Evolutionary conservation across 2,329 filamentous ascomycete genomes (phyloP).

Genomic region (Eutypa lata): DNA sequence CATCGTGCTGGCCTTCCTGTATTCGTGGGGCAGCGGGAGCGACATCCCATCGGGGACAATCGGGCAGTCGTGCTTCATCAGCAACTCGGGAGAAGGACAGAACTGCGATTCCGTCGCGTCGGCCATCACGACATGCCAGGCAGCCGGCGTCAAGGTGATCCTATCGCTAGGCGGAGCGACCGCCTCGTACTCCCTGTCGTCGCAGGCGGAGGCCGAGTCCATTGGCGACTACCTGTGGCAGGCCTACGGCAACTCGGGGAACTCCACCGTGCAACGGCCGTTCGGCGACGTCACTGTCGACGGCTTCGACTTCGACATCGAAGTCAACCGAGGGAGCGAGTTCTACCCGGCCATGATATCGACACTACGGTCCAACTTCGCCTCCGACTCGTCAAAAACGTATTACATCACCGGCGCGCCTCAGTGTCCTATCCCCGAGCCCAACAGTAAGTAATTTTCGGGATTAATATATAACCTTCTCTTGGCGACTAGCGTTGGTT

Average conservation of each 20-base stretch:
- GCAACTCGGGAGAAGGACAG: conserved; percentile 28
- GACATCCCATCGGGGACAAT: conserved; percentile 37
- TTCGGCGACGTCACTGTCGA: conserved; percentile 38
- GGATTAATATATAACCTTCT: no score
- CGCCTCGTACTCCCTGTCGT: conserved; percentile 31
- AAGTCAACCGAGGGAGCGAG: conserved; percentile 34
- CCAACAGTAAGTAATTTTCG: no score
- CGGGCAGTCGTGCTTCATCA: conserved; percentile 36
- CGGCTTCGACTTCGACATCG: conserved; percentile 27
- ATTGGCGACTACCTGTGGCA: conserved; percentile 44
- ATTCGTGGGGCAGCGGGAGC: conserved; percentile 33
- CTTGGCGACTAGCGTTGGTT: no score
- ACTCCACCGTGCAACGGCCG: conserved; percentile 34
- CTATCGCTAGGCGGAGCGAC: conserved; percentile 41
- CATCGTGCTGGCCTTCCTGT: conserved; percentile 41
- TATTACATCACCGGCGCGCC: conserved; percentile 48
- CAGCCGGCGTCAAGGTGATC: conserved; percentile 38
- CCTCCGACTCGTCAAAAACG: conserved; percentile 26
- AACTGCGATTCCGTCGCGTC: conserved; percentile 36
- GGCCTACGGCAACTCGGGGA: conserved; percentile 38
- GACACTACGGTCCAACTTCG: conserved; percentile 30
- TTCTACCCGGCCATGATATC: conserved; percentile 31
- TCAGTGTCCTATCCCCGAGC: conserved; percentile 43
- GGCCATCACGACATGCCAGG: conserved; percentile 39
- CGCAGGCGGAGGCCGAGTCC: conserved; percentile 33